Evolutionary conservation across 176 grass and related monocot species (phyloP).

Genomic region (Cenchrus fungigraminus): DNA sequence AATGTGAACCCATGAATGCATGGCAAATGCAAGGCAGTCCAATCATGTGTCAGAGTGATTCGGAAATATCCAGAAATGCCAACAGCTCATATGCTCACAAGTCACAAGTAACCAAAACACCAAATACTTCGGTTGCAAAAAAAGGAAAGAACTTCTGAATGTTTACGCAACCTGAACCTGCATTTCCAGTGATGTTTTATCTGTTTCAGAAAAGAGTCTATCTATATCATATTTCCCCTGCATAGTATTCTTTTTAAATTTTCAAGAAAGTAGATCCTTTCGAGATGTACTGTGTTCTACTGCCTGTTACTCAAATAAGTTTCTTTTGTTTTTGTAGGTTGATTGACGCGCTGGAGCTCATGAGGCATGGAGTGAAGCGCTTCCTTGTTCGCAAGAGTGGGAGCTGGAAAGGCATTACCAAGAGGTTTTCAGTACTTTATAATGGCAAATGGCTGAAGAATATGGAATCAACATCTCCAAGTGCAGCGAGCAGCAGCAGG

Average conservation of each 20-base stretch:
- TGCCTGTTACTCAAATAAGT: constrained; percentile 8
- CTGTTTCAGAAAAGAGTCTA: neutral
- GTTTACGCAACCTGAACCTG: neutral
- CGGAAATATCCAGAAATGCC: constrained; percentile 4
- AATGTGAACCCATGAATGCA: neutral
- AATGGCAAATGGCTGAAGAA: constrained; percentile 91
- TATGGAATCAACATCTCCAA: constrained; percentile 55
- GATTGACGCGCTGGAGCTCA: constrained; percentile 91
- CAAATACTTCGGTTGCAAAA: constrained; percentile 3
- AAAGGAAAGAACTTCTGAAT: neutral
- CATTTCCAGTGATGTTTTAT: neutral
- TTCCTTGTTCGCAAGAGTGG: constrained; percentile 89
- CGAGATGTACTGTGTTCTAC: neutral
- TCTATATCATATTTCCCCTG: neutral
- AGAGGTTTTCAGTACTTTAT: constrained; percentile 86
- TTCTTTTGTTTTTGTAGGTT: constrained; percentile 55
- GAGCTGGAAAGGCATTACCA: constrained; percentile 77
- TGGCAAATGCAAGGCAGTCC: constrained; percentile 21
- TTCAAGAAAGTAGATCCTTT: constrained; percentile 5
- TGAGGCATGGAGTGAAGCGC: constrained; percentile 90
- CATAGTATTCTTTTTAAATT: neutral
- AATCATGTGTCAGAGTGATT: constrained; percentile 6
- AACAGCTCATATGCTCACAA: constrained; percentile 9
- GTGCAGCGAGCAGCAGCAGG: constrained; percentile 38
- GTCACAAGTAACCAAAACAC: neutral